phyloP scores from a whole-genome alignment of 176 grass and related monocot species.

The Aegilops umbellulata region DNA sequence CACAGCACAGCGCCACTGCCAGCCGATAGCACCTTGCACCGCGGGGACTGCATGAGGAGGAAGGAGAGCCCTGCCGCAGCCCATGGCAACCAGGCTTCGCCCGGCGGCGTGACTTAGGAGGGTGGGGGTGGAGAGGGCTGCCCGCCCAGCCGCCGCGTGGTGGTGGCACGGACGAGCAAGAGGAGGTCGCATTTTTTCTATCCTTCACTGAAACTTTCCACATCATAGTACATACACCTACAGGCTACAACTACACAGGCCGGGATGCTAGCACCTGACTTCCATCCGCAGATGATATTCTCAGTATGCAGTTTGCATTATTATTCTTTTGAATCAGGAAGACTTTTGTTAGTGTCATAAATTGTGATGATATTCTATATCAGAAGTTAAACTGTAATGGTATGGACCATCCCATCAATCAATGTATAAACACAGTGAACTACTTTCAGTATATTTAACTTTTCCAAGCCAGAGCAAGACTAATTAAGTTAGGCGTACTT shows the following conservation, averaged over 20 bases:
- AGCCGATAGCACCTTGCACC: no score
- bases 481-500: neutral
- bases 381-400: neutral
- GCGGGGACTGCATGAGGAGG: no score
- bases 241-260: neutral
- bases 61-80: no score
- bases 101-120: no score
- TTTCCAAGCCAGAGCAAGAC: neutral
- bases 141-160: no score
- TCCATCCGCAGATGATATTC: neutral
- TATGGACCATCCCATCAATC: neutral
- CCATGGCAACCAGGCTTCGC: no score
- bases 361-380: neutral
- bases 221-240: neutral
- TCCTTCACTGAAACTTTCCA: no score
- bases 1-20: no score
- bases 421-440: neutral
- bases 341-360: neutral
- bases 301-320: neutral
- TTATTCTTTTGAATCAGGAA: neutral
- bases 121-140: no score
- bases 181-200: no score
- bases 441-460: neutral
- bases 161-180: no score
- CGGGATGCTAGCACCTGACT: slow-evolving; percentile 1